phyloP scores from a whole-genome alignment of 2,329 filamentous ascomycete genomes.

The Calonectria leucothoes region DNA sequence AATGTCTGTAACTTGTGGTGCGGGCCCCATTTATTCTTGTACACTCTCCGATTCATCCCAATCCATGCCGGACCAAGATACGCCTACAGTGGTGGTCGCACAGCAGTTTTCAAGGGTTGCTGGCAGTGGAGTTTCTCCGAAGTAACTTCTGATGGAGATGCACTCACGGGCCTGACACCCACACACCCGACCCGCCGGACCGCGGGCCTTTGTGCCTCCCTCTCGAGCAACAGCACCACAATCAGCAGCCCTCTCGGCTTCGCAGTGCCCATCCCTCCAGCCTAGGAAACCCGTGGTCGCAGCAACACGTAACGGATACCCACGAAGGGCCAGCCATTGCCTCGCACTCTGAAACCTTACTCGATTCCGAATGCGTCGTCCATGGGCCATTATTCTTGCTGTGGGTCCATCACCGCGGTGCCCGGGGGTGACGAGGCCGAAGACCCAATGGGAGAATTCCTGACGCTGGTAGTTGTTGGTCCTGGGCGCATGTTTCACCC shows the following conservation, averaged over 20 bases:
- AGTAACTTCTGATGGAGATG: background rate
- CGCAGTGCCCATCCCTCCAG: background rate
- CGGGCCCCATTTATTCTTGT: slow-evolving; percentile 4
- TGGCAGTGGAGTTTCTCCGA: background rate
- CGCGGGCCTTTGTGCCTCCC: slow-evolving; percentile 7
- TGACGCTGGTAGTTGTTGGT: slow-evolving; percentile 11
- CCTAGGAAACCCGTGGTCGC: background rate
- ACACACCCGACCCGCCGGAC: slow-evolving; percentile 1
- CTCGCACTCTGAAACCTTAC: slow-evolving; percentile 4
- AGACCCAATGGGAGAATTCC: slow-evolving; percentile 34
- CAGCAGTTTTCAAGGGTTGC: background rate
- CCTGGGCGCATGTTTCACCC: background rate
- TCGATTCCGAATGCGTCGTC: slow-evolving; percentile 14
- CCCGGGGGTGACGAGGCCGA: slow-evolving; percentile 17
- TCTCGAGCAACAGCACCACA: background rate
- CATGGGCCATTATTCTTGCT: slow-evolving; percentile 22
- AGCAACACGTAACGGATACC: slow-evolving; percentile 16
- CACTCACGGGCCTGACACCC: background rate
- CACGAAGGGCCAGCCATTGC: slow-evolving; percentile 2
- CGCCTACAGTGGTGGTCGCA: slow-evolving; percentile 9
- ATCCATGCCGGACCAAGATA: background rate
- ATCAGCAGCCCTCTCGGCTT: slow-evolving; percentile 6
- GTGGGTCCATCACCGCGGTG: slow-evolving; percentile 30
- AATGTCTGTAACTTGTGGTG: slow-evolving; percentile 23
- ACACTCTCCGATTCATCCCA: slow-evolving; percentile 18